phyloP scores from a whole-genome alignment of 1,284 basidiomycete species.

The Moniliella sp. region DNA sequence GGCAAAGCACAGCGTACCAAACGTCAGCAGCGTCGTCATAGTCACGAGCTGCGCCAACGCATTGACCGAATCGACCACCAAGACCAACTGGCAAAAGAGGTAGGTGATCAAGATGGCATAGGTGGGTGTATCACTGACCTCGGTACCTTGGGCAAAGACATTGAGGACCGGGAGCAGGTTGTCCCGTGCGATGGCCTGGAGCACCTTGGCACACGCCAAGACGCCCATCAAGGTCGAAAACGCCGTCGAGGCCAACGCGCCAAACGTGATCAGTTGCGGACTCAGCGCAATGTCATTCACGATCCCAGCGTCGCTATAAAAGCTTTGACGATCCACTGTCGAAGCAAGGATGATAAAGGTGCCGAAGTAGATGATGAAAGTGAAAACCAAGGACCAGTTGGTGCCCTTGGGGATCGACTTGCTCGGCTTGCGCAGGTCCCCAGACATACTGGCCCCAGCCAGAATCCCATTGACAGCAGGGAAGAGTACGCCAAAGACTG shows the following conservation, averaged over 20 bases:
- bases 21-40: constrained; percentile 31
- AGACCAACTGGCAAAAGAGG: constrained; percentile 20
- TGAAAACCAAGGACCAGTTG: constrained; percentile 28
- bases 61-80: constrained; percentile 31
- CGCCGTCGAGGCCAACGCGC: constrained; percentile 25
- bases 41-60: constrained; percentile 31
- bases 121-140: constrained; percentile 23
- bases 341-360: constrained; percentile 24
- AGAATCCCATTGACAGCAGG: constrained; percentile 30
- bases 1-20: constrained; percentile 28
- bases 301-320: constrained; percentile 27
- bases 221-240: constrained; percentile 32
- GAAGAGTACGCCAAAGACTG: constrained; percentile 31
- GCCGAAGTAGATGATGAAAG: constrained; percentile 21
- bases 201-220: constrained; percentile 29
- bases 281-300: constrained; percentile 25
- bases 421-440: constrained; percentile 30
- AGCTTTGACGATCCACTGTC: constrained; percentile 24
- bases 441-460: constrained; percentile 30
- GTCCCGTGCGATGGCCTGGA: constrained; percentile 31
- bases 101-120: constrained; percentile 26
- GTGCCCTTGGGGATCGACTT: constrained; percentile 34
- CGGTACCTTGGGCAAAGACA: constrained; percentile 27
- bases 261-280: constrained; percentile 25
- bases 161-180: constrained; percentile 23